Evolutionary conservation across 495 filamentous ascomycete species (phyloP).

Genomic region (Podospora fimiseda): DNA sequence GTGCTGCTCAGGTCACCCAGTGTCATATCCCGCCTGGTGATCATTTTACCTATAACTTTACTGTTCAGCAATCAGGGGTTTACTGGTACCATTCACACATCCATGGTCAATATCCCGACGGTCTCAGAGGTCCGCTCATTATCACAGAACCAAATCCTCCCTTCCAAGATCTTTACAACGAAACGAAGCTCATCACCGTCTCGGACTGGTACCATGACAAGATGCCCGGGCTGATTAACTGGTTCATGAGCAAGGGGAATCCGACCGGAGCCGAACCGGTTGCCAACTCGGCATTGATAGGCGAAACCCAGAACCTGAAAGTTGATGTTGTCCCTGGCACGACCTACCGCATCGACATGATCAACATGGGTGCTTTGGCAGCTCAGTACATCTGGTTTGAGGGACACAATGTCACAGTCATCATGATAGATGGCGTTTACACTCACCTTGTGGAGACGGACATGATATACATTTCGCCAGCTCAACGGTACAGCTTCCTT

Average conservation of each 20-base stretch:
- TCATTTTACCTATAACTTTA: conserved; percentile 70
- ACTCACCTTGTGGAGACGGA: conserved; percentile 51
- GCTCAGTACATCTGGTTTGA: conserved; percentile 69
- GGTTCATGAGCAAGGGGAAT: conserved; percentile 53
- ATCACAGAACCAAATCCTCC: conserved; percentile 61
- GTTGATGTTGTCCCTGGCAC: conserved; percentile 55
- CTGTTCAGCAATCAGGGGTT: conserved; percentile 62
- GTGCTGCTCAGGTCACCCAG: conserved; percentile 59
- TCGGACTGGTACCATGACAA: conserved; percentile 63
- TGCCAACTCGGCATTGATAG: conserved; percentile 61
- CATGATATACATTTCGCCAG: conserved; percentile 61
- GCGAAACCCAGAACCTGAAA: conserved; percentile 55
- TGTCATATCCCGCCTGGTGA: conserved; percentile 59
- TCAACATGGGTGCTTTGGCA: conserved; percentile 68
- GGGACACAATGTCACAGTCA: conserved; percentile 57
- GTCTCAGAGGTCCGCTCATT: conserved; percentile 63
- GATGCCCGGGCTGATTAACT: conserved; percentile 50
- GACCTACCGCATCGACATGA: conserved; percentile 71
- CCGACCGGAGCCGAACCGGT: conserved; percentile 59
- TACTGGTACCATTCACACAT: conserved; percentile 83
- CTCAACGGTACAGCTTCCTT: conserved; percentile 64
- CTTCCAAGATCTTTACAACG: conserved; percentile 56
- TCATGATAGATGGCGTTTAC: conserved; percentile 53
- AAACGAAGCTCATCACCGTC: conserved; percentile 58
- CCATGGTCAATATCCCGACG: conserved; percentile 66